A percentile compares a stretch with the other conserved stretches of the same genome.
phyloP scores from a whole-genome alignment of 371 early-diverging fungal genomes.

The Mucor lusitanicus region DNA sequence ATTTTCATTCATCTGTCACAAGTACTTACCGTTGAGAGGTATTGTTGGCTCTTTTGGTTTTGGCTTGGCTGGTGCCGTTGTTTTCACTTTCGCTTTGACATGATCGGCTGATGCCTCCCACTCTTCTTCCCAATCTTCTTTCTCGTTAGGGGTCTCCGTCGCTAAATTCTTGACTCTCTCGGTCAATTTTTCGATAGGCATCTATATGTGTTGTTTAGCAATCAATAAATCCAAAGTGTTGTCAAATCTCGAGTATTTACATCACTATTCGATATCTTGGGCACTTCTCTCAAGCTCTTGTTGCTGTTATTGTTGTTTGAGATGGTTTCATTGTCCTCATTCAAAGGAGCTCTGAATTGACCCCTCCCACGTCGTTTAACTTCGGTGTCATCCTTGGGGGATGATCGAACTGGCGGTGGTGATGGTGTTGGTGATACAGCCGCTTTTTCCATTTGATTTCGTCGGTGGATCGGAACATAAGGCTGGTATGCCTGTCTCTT shows the following conservation, averaged over 20 bases:
- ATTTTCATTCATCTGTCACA: background rate
- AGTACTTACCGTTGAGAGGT: background rate
- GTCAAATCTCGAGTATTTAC: background rate
- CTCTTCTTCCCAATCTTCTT: conserved; percentile 15
- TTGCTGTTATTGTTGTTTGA: background rate
- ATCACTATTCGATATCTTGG: background rate
- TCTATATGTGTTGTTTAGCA: background rate
- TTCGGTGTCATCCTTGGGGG: background rate
- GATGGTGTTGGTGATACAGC: background rate
- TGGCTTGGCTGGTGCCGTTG: too few species aligned
- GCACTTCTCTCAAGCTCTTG: background rate
- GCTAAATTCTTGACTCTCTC: conserved; percentile 18
- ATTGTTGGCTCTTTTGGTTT: background rate
- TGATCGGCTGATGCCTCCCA: background rate
- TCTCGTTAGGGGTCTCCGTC: background rate
- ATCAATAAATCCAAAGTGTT: background rate
- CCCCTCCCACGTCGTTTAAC: conserved; percentile 27
- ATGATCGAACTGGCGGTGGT: background rate
- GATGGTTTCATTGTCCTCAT: background rate
- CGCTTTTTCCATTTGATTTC: background rate
- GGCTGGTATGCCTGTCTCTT: conserved; percentile 12
- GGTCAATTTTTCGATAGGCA: background rate
- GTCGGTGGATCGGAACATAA: conserved; percentile 32
- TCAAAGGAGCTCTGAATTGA: conserved; percentile 33
- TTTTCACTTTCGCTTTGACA: background rate